Evolutionary conservation across 768 basidiomycete genomes (phyloP), one percentile per base, ranked within the genome.

Genomic region (Myochromella boudieri): DNA sequence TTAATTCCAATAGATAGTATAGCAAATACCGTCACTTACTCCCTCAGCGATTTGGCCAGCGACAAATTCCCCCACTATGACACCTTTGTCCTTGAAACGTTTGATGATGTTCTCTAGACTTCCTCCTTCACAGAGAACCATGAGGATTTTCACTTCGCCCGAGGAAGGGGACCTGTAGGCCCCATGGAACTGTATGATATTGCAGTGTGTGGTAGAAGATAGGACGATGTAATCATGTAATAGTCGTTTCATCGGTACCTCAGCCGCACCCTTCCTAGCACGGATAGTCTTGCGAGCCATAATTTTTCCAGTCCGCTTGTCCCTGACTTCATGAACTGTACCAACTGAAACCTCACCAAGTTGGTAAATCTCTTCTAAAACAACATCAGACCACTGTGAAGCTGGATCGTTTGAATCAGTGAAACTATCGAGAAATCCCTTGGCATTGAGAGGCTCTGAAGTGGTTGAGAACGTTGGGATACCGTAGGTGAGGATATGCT

Each of bases 301-400:
- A 57, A 94, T 78, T 63, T 74, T 72, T 26, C 81, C 82, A 1
- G 83, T 90, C 44, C 86, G 84, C 60, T 76, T 85, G 65, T 97
- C 91, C 63, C 74, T 81, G 37, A 97, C 95, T 68, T 92, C 93
- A 65, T 95, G 85, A 9, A 99, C 97, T 6, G 93, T 93, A 37
- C 97, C 97, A 37, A 95, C 94, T 45, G 94, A 92, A 32, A 97
- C 97, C 60, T 97, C 94, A n/a, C 97, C 97, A 2, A 99, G 72
- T 43, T 90, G 81, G 11, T 70, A 65, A 7, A 93, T 53, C 54
- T 90, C 87, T 55, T 93, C 87, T 46, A 97, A 75, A 46, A 82
- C 61, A 45, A 80, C 79, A 62, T 92, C 89, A 6, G 80, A 77
- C 76, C 80, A 90, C 45, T 78, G 63, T 42, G 63, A 54, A 14